Conservation (phyloP, 768 basidiomycete genomes). For the Sporobolomyces phaffii region DNA sequence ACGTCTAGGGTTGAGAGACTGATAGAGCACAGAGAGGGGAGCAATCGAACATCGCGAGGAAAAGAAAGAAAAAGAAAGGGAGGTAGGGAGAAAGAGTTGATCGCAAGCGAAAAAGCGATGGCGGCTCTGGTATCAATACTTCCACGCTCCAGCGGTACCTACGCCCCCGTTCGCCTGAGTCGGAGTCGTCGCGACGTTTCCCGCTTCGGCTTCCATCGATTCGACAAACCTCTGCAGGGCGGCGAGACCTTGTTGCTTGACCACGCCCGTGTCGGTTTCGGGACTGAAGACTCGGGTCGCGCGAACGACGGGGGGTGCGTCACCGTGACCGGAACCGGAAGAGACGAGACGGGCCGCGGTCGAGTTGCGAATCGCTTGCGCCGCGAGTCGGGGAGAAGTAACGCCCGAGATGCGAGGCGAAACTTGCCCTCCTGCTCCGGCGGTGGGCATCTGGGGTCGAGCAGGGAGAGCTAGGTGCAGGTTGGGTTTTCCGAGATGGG, state of each 20-base stretch:
- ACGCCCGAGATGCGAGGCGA: neutral
- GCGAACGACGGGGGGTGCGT: conserved; percentile 33
- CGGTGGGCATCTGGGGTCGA: neutral
- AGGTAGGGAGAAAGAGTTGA: too few relatives aligned
- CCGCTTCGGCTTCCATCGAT: conserved; percentile 39
- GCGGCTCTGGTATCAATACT: too few relatives aligned
- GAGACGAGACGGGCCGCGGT: conserved; percentile 30
- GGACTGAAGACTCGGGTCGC: conserved; percentile 41
- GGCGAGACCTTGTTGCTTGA: conserved; percentile 41
- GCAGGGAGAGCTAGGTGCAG: conserved; percentile 9
- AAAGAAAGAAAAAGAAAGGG: too few relatives aligned
- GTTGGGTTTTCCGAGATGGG: neutral
- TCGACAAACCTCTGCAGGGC: conserved; percentile 42
- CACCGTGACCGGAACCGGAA: conserved; percentile 15
- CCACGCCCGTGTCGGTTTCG: conserved; percentile 37
- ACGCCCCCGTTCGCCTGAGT: too few relatives aligned
- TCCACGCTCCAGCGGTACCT: too few relatives aligned
- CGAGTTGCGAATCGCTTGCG: conserved; percentile 35
- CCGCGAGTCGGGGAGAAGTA: conserved; percentile 18
- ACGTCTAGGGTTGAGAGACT: too few relatives aligned
- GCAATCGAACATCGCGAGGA: too few relatives aligned
- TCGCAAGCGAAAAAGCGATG: too few relatives aligned
- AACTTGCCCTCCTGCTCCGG: neutral
- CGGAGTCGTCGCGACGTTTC: too few relatives aligned
- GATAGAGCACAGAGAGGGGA: too few relatives aligned